Evolutionary conservation across 2,329 filamentous ascomycete genomes (phyloP).

Genomic region (Paecilomyces dactylethromorphus): DNA sequence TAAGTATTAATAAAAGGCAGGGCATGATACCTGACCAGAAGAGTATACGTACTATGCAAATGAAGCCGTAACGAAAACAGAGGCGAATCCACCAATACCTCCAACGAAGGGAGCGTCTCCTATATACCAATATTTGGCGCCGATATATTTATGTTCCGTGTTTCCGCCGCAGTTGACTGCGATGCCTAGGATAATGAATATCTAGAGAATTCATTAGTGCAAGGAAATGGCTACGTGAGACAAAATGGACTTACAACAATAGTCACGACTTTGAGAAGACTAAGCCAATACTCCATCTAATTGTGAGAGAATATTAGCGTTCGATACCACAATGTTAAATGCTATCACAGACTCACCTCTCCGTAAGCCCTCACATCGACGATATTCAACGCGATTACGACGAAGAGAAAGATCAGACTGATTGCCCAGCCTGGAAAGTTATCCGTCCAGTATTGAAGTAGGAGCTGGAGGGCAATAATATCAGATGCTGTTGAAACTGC

Average conservation of each 20-base stretch:
- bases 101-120: constrained; percentile 58
- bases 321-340: neutral
- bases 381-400: constrained; percentile 49
- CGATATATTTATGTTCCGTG: constrained; percentile 48
- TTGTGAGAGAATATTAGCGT: constrained; percentile 1
- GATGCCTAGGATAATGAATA: constrained; percentile 60
- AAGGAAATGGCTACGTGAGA: neutral
- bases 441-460: constrained; percentile 57
- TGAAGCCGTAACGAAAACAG: constrained; percentile 56
- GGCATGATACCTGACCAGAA: neutral
- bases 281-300: constrained; percentile 36
- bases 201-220: constrained; percentile 20
- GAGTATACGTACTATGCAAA: constrained; percentile 48
- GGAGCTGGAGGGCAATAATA: constrained; percentile 52
- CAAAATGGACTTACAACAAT: constrained; percentile 29
- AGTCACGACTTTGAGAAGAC: constrained; percentile 35
- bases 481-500: constrained; percentile 56
- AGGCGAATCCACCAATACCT: constrained; percentile 60
- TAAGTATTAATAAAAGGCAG: neutral
- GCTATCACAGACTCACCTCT: constrained; percentile 32
- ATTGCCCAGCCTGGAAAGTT: constrained; percentile 59
- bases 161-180: constrained; percentile 56
- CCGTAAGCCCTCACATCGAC: constrained; percentile 50
- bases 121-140: constrained; percentile 52
- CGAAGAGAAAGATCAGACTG: constrained; percentile 55